Evolutionary conservation across 805 yeast species (phyloP).

Genomic region (Lachancea sp.): DNA sequence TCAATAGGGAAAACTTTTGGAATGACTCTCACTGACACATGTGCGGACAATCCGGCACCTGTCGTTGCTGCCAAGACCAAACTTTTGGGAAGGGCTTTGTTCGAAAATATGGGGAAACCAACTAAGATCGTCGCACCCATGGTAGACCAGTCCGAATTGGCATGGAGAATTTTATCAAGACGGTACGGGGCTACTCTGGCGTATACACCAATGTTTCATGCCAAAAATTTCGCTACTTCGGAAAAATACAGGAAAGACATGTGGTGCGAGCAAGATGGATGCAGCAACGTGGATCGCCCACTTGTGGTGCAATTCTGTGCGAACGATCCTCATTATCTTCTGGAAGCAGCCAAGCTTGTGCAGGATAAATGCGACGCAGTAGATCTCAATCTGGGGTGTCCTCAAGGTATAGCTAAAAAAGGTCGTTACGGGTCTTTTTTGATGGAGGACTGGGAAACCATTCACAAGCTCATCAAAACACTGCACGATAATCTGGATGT

Average conservation of each 20-base stretch:
- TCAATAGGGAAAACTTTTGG: not conserved
- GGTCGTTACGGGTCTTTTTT: constrained; percentile 94
- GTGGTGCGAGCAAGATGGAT: constrained; percentile 74
- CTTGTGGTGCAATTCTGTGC: constrained; percentile 94
- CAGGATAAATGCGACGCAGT: constrained; percentile 90
- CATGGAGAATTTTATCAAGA: constrained; percentile 86
- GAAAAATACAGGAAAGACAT: constrained; percentile 72
- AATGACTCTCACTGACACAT: not conserved
- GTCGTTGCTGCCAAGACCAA: not conserved
- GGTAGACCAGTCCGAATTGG: constrained; percentile 96
- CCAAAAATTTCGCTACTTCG: constrained; percentile 78
- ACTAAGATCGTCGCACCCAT: constrained; percentile 90
- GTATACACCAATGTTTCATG: constrained; percentile 96
- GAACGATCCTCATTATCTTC: constrained; percentile 79
- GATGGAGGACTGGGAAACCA: constrained; percentile 94
- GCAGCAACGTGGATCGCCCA: constrained; percentile 64
- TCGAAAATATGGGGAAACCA: constrained; percentile 64
- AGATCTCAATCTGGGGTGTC: constrained; percentile 93
- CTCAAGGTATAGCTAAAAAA: constrained; percentile 92
- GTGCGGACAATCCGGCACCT: not conserved
- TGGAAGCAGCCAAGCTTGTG: constrained; percentile 75
- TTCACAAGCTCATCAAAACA: constrained; percentile 61
- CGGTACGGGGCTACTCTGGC: constrained; percentile 88
- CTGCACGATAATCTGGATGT: constrained; percentile 68
- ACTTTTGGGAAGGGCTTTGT: constrained; percentile 60